Base-by-base conservation (phyloP, 2,329 filamentous ascomycete species). In the Colletotrichum melonis region DNA sequence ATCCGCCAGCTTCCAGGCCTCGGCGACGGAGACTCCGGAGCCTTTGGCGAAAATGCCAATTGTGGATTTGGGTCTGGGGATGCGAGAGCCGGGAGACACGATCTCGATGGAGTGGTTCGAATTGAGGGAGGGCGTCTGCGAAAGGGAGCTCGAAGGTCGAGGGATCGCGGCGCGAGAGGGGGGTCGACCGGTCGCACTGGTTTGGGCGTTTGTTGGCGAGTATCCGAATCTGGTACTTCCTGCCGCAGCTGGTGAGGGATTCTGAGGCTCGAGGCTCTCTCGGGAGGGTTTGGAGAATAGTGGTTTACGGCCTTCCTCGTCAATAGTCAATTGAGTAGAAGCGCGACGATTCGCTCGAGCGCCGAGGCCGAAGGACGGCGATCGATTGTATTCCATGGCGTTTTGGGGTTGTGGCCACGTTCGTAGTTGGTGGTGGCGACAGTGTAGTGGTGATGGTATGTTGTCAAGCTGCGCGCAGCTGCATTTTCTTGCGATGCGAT, bases 1-100 rank as follows among this genome's bases (percentile, higher is more conserved):
- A 42, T 82, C 81, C 67, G 83, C 82, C 77, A 82, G 76, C 52
- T 76, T 77, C 76, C 83, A 86, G 7, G 86, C 86, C 56, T 88
- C 86, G 19, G 80, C 75, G 22, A 88, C 76, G 3, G 82, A 83
- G 4, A 80, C 81, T 32, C 80, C 79, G 2, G 82, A 69, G 3
- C 60, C 69, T 42, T 75, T 78, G 58, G 72, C 62, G 19, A 77
- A 76, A 12, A 75, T 28, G 30, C 56, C 71, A 2, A 75, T 72
- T 28, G 78, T 69, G 69, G 78, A 77, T 26, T 69, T 76, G 8
- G 81, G 79, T 4, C 78, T 80, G 2, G 82, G 83, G 56, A 84
- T 79, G 65, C 82, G 81, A 56, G 81, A 79, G 60, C 79, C 78
- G 16, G 78, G 80, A 32, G 63, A 74, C 7, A 7, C 63, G 55